phyloP scores from a whole-genome alignment of 352 stramenopile species.

The Vaucheria bursata region DNA sequence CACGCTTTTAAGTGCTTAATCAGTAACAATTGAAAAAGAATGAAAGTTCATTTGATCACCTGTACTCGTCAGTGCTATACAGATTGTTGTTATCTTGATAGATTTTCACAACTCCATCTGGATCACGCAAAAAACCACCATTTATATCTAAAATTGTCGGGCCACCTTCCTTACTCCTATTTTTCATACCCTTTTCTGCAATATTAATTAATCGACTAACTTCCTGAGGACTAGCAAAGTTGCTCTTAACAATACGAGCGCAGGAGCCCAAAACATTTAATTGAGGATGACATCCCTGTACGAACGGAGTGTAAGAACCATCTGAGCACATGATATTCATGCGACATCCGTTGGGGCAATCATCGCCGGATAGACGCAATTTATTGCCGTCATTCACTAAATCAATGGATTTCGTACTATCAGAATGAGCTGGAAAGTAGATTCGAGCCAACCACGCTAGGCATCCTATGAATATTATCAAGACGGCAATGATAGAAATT shows the following conservation, averaged over 20 bases:
- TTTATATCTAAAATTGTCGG: slow-evolving; percentile 44
- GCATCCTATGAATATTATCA: no score
- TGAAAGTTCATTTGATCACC: no score
- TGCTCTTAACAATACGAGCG: slow-evolving; percentile 24
- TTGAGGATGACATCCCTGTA: slow-evolving; percentile 31
- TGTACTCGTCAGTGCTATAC: slow-evolving; percentile 39
- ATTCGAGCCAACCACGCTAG: no score
- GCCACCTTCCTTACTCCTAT: slow-evolving; percentile 19
- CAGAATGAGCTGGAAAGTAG: no score
- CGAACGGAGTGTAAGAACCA: slow-evolving; percentile 16
- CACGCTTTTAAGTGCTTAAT: not conserved
- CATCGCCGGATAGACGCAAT: no score
- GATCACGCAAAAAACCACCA: slow-evolving; percentile 27
- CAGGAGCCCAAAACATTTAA: not conserved
- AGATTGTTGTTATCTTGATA: slow-evolving; percentile 14
- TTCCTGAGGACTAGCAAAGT: slow-evolving; percentile 11
- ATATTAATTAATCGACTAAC: slow-evolving; percentile 24
- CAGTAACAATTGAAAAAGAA: not conserved
- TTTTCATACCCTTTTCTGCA: slow-evolving; percentile 34
- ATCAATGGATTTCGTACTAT: no score
- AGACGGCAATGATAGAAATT: no score
- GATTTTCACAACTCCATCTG: slow-evolving; percentile 26
- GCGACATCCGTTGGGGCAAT: no score
- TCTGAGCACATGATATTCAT: slow-evolving; percentile 15
- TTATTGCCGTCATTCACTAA: no score